These are phyloP conservation scores for Nemania sp. DNA, from an alignment of 2,329 filamentous ascomycete genomes.

Conservation along the genomic window DNA sequence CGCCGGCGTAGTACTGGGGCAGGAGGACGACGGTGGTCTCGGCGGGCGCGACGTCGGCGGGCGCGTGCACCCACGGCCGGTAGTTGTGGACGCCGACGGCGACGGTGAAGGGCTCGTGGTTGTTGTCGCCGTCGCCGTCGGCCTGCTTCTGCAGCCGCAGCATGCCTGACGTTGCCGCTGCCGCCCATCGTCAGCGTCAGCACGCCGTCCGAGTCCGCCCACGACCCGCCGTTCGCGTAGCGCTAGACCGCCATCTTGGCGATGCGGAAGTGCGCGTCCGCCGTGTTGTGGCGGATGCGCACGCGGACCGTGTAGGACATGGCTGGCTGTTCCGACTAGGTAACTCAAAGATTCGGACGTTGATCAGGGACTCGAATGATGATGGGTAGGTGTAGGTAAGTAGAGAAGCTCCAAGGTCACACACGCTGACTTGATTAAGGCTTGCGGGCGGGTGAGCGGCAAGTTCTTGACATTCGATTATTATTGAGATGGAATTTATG, in stretches of 20 bases:
- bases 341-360: too few relatives aligned
- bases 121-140: too few relatives aligned
- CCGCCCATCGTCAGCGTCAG: slow-evolving; percentile 12
- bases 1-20: slow-evolving; percentile 14
- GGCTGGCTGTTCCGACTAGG: not conserved
- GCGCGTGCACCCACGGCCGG: slow-evolving; percentile 11
- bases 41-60: not conserved
- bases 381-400: too few relatives aligned
- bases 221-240: slow-evolving; percentile 13
- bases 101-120: slow-evolving; percentile 5
- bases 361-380: too few relatives aligned
- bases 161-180: slow-evolving; percentile 15
- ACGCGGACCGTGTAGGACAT: slow-evolving; percentile 11
- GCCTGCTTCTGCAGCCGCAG: slow-evolving; percentile 9
- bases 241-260: slow-evolving; percentile 14
- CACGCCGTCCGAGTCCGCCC: not conserved
- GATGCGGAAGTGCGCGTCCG: not conserved
- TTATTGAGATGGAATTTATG: too few relatives aligned
- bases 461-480: too few relatives aligned
- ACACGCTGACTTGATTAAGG: too few relatives aligned
- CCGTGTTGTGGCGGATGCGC: not conserved
- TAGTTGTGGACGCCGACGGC: slow-evolving; percentile 12
- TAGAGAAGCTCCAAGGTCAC: too few relatives aligned
- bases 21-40: slow-evolving; percentile 4
- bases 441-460: too few relatives aligned